Evolutionary conservation across 164 flowering plant species (phyloP).

Genomic region (Macadamia integrifolia): DNA sequence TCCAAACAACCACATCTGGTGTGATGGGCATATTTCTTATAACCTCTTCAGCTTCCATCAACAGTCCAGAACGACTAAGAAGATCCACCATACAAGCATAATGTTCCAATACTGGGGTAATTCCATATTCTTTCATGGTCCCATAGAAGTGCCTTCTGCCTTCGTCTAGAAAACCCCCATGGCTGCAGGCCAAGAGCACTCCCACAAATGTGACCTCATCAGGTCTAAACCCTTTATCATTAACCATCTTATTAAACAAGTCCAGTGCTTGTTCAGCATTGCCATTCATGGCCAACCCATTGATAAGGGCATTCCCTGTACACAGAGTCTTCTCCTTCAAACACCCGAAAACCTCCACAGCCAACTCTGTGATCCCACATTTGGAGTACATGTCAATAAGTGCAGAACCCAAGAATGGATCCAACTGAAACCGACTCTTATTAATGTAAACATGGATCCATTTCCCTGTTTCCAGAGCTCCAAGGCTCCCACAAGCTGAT

Average conservation of each 20-base stretch:
- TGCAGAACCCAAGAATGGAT: constrained; percentile 24
- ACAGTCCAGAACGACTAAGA: constrained; percentile 23
- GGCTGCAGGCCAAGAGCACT: constrained; percentile 26
- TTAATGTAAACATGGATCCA: constrained; percentile 24
- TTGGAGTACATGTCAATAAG: constrained; percentile 30
- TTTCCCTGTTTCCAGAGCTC: constrained; percentile 26
- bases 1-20: constrained; percentile 24
- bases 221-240: constrained; percentile 13
- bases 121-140: constrained; percentile 15
- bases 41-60: constrained; percentile 22
- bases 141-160: constrained; percentile 22
- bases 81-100: constrained; percentile 32
- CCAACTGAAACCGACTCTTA: constrained; percentile 15
- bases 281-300: constrained; percentile 31
- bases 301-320: constrained; percentile 28
- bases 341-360: constrained; percentile 17
- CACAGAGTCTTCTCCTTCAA: constrained; percentile 17
- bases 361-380: constrained; percentile 20
- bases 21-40: constrained; percentile 19
- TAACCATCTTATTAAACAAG: constrained; percentile 18
- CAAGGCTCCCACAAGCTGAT: constrained; percentile 25
- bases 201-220: constrained; percentile 28
- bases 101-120: constrained; percentile 21
- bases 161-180: constrained; percentile 27
- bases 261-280: constrained; percentile 20